Percentiles rank a stretch among this genome's conserved stretches.
phyloP scores from a whole-genome alignment of 2,329 filamentous ascomycete genomes.

The Aspergillus sergii region DNA sequence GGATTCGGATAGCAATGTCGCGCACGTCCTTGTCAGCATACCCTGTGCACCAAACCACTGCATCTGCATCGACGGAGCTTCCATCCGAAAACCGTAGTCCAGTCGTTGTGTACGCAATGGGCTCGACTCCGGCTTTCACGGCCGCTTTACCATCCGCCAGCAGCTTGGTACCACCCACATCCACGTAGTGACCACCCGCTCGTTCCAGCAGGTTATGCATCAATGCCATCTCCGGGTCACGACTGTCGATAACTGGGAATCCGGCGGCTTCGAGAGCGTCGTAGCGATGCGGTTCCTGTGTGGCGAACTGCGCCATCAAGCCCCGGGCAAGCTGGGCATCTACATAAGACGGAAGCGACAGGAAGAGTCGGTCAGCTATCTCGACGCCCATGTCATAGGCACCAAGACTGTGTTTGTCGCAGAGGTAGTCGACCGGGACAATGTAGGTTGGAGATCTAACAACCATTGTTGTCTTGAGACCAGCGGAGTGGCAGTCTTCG shows the following conservation, averaged over 20 bases:
- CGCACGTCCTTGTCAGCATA: constrained; percentile 39
- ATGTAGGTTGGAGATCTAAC: constrained; percentile 46
- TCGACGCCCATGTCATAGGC: constrained; percentile 30
- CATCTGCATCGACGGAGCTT: constrained; percentile 37
- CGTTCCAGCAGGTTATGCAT: constrained; percentile 40
- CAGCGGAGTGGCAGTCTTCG: constrained; percentile 48
- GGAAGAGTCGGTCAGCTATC: constrained; percentile 12
- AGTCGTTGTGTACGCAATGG: constrained; percentile 32
- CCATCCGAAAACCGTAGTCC: constrained; percentile 41
- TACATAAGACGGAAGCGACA: constrained; percentile 12
- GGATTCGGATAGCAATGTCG: constrained; percentile 27
- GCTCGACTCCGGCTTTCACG: constrained; percentile 34
- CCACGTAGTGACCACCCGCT: constrained; percentile 46
- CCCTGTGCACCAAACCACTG: constrained; percentile 47
- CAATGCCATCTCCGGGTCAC: constrained; percentile 22
- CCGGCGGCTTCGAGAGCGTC: constrained; percentile 34
- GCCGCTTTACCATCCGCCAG: constrained; percentile 35
- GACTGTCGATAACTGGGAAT: constrained; percentile 42
- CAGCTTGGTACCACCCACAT: constrained; percentile 39
- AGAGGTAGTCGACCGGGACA: constrained; percentile 25
- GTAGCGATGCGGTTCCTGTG: constrained; percentile 40
- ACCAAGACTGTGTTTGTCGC: constrained; percentile 22
- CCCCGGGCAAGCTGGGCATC: constrained; percentile 16
- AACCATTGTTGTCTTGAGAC: constrained; percentile 48
- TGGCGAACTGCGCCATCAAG: constrained; percentile 27